Evolutionary conservation across 768 basidiomycete species (phyloP).

Genomic region (Russula dissimulans): DNA sequence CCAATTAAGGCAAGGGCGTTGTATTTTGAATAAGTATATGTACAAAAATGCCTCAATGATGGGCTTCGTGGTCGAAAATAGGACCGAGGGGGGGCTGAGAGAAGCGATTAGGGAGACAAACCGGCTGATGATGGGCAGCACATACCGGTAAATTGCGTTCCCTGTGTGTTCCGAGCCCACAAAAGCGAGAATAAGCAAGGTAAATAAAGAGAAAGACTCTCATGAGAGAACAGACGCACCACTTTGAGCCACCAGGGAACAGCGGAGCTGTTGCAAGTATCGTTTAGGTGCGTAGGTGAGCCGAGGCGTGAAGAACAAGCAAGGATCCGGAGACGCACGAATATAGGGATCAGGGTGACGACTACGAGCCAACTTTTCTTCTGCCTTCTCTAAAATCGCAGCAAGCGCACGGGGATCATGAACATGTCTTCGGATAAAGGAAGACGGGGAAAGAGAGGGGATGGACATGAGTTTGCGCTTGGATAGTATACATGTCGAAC

Average conservation of each 20-base stretch:
- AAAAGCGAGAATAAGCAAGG: not conserved
- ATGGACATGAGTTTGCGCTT: slow-evolving; percentile 10
- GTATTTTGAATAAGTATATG: not conserved
- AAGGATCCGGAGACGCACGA: slow-evolving; percentile 33
- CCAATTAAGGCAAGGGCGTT: too few species aligned
- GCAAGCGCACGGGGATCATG: slow-evolving; percentile 78
- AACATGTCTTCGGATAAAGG: slow-evolving; percentile 50
- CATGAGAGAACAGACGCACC: slow-evolving; percentile 45
- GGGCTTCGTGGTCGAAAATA: slow-evolving; percentile 19
- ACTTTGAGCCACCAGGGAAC: slow-evolving; percentile 92
- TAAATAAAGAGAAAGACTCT: slow-evolving; percentile 2
- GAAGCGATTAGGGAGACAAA: too few species aligned
- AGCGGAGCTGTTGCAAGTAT: slow-evolving; percentile 45
- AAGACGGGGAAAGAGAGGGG: not conserved
- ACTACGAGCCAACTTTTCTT: slow-evolving; percentile 55
- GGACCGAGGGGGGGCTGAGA: slow-evolving; percentile 16
- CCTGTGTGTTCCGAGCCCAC: slow-evolving; percentile 32
- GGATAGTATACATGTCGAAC: slow-evolving; percentile 15
- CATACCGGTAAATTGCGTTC: slow-evolving; percentile 76
- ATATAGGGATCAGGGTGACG: slow-evolving; percentile 91
- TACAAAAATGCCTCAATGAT: not conserved
- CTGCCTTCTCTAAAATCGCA: slow-evolving; percentile 67
- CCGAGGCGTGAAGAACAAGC: not conserved
- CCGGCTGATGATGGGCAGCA: slow-evolving; percentile 3
- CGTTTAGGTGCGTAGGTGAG: not conserved